A percentile compares a stretch with the other conserved stretches of the same genome.
phyloP scores from a whole-genome alignment of 2,329 filamentous ascomycete genomes.

The Ophiostoma quercus region DNA sequence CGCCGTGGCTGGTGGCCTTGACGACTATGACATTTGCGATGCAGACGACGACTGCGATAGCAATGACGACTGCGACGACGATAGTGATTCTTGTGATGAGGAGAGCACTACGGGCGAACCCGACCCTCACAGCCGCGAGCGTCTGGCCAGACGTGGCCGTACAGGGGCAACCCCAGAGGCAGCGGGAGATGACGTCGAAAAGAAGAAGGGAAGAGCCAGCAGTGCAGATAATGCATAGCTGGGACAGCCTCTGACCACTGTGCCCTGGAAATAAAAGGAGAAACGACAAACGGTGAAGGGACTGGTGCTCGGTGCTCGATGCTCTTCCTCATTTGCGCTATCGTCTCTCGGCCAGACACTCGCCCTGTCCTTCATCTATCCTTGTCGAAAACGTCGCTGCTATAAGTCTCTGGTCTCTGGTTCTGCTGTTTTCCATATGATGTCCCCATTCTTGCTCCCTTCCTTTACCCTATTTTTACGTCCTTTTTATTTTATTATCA shows the following conservation, averaged over 20 bases:
- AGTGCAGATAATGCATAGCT: neutral
- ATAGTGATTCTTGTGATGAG: neutral
- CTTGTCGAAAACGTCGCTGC: neutral
- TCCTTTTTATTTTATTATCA: neutral
- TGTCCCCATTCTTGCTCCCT: neutral
- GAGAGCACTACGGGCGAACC: neutral
- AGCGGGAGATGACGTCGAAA: neutral
- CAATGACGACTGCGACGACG: neutral
- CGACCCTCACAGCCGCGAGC: neutral
- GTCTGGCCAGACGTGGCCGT: neutral
- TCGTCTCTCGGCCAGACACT: neutral
- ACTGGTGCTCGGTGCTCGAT: neutral
- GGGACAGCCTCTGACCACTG: neutral
- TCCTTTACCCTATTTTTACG: neutral
- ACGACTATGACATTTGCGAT: conserved; percentile 38
- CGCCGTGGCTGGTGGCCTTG: neutral
- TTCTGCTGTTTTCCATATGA: neutral
- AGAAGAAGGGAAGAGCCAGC: neutral
- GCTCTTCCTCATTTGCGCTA: neutral
- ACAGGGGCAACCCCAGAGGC: neutral
- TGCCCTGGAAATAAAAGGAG: neutral
- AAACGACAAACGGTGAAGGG: neutral
- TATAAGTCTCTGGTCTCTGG: neutral
- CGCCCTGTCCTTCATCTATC: too few relatives aligned
- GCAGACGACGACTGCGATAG: conserved; percentile 35